A percentile compares a stretch with the other conserved stretches of the same genome.
phyloP scores from a whole-genome alignment of 2,329 filamentous ascomycete genomes.

The Onygena corvina region DNA sequence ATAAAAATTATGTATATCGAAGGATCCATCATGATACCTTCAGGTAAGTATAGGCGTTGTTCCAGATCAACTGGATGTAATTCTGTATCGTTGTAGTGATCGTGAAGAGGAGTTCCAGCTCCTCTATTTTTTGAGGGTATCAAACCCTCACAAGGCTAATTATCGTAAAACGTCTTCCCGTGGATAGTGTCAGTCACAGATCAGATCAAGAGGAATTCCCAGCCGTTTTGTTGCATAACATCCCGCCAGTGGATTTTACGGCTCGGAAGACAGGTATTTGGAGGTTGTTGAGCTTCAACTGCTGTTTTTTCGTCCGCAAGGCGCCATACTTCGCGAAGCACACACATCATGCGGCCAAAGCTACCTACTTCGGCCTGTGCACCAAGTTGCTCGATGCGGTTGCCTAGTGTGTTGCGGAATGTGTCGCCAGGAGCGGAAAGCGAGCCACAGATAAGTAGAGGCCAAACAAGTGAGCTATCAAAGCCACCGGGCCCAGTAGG shows the following conservation, averaged over 20 bases:
- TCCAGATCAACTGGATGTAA: constrained; percentile 1
- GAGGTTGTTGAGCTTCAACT: constrained; percentile 3
- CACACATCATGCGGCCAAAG: constrained; percentile 66
- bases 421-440: constrained; percentile 58
- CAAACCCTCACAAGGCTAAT: constrained; percentile 2
- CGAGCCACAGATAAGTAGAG: constrained; percentile 74
- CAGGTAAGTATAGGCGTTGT: background rate
- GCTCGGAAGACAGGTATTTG: constrained; percentile 1
- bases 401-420: constrained; percentile 67
- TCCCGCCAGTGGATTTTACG: constrained; percentile 70
- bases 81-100: background rate
- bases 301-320: constrained; percentile 50
- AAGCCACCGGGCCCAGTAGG: constrained; percentile 71
- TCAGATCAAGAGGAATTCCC: constrained; percentile 83
- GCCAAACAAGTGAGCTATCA: constrained; percentile 86
- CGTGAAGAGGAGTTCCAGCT: constrained; percentile 1
- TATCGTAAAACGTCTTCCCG: constrained; percentile 2
- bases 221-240: constrained; percentile 77
- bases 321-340: constrained; percentile 73
- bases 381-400: constrained; percentile 61
- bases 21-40: constrained; percentile 5
- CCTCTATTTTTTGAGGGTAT: background rate
- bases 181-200: background rate
- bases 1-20: constrained; percentile 7
- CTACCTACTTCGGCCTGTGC: constrained; percentile 69